Conservation (phyloP, 2,329 filamentous ascomycete genomes). For the Raffaelea albimanens region DNA sequence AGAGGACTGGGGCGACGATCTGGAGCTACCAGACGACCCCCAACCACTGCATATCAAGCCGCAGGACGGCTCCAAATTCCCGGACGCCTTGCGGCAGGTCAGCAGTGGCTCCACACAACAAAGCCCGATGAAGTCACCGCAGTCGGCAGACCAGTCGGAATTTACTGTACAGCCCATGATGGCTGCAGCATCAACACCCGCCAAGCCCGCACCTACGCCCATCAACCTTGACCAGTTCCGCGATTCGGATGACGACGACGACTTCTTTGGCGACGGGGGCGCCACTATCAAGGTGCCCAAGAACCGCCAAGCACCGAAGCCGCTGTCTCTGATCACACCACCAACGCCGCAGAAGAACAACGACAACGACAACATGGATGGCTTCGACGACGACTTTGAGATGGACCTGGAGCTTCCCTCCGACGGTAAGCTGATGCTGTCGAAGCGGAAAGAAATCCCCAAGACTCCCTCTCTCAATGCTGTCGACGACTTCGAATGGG, state of each 20-base stretch:
- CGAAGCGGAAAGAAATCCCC: slow-evolving; percentile 50
- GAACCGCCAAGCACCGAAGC: slow-evolving; percentile 39
- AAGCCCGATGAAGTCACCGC: slow-evolving; percentile 35
- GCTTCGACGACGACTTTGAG: slow-evolving; percentile 58
- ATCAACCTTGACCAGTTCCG: slow-evolving; percentile 55
- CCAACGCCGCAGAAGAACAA: slow-evolving; percentile 41
- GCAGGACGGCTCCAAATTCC: slow-evolving; percentile 51
- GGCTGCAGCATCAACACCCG: slow-evolving; percentile 17
- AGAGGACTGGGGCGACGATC: slow-evolving; percentile 74
- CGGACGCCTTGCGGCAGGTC: slow-evolving; percentile 59
- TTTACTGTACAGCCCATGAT: slow-evolving; percentile 5
- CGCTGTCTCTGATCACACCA: slow-evolving; percentile 43
- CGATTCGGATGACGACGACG: slow-evolving; percentile 51
- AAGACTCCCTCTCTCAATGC: slow-evolving; percentile 50
- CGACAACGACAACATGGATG: slow-evolving; percentile 8
- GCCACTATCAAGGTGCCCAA: slow-evolving; percentile 62
- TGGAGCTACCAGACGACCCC: slow-evolving; percentile 55
- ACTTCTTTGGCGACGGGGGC: slow-evolving; percentile 53
- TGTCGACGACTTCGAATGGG: slow-evolving; percentile 81
- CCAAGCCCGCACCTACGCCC: slow-evolving; percentile 15
- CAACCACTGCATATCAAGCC: slow-evolving; percentile 57
- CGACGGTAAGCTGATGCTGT: slow-evolving; percentile 56
- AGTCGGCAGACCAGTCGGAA: slow-evolving; percentile 15
- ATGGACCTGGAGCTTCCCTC: slow-evolving; percentile 62
- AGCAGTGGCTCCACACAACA: slow-evolving; percentile 44